Base-by-base conservation (phyloP, 306 rosid genomes). In the Dryas alaskensis region DNA sequence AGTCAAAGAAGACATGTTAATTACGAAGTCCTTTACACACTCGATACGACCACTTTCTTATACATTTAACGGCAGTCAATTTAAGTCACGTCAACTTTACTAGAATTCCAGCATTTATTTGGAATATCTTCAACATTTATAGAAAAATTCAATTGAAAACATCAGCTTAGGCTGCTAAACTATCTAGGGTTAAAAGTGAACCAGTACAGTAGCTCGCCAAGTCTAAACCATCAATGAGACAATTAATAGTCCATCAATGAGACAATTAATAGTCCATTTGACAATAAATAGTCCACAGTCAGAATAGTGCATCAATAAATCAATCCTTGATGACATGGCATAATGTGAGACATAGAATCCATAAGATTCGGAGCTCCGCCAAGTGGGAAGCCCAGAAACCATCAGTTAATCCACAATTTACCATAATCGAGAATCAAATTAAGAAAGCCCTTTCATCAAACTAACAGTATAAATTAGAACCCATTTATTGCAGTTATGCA, bases 121-220 rank as follows among this genome's bases (percentile, higher is more conserved):
- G 53, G 64, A 25, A 54, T 54, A 55, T 45, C 51, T 4, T 52
- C 10, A 10, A 40, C 62, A 70, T 70, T 42, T 53, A 27, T 39
- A 39, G 40, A 54, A 40, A 53, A 55, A 10, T 27, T 7, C 52
- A 64, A 43, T 4, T 9, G 51, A 45, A 45, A 45, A 8, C 16
- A 2, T 10, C 50, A 64, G 42, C 52, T 64, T 16, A 43, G 1
- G 7, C 12, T 40, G n/a, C 48, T 53, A 9, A 53, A 53, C 51
- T 37, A 4, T 72, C 47, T 44, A 16, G 75, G 75, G 53, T 25
- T 42, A 40, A 70, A 13, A 10, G 0, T 10, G 46, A 70, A 7
- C 64, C 51, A 70, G 14, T 70, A 42, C 51, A 70, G 14, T 70
- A 42, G 74, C 64, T 39, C 17, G n/a, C 39, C 49, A 69, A 69